Evolutionary conservation across 2,329 filamentous ascomycete species (phyloP), one percentile per base, ranked within the genome.

Genomic region (Leptodontidium sp.): DNA sequence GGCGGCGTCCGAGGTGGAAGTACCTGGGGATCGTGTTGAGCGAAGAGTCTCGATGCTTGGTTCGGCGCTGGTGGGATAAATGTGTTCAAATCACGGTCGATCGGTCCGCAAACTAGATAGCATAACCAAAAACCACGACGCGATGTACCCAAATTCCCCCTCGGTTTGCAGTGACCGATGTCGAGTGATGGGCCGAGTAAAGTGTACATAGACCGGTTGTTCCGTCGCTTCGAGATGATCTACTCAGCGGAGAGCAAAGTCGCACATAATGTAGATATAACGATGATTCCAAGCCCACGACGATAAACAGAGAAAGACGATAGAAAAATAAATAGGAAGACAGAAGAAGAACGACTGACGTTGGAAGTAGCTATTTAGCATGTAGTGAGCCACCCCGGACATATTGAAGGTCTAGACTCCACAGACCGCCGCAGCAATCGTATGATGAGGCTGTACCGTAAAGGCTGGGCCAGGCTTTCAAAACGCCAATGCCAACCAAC

Each of bases 1-100:
- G 65, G 68, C 68, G 72, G 72, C 70, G 71, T 70, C 66, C 70
- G 69, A 61, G 49, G 38, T 26, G 45, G 35, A 17, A 53, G 38
- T 50, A 15, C 26, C 38, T 61, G 52, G 67, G 45, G 45, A 61
- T 49, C 38, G 63, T 62, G 55, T 61, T 53, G 52, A 69, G 38
- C 43, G 71, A 64, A 47, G 52, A 49, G 55, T 21, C 50, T 57
- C 35, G 45, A 61, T 35, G 38, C 59, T 64, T 49, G 52, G n/a
- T 66, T 50, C 59, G 70, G 70, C 70, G 72, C 58, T 66, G 67
- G 66, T 61, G 69, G 64, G 47, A 65, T 63, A 35, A 17, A 32
- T 35, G 52, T 47, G 53, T 38, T 43, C 35, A 24, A 17, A 47
- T 21, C 49, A 45, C 40, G 50, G 47, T 65, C 40, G 62, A 55